Base-by-base conservation (phyloP, 2,329 filamentous ascomycete genomes). In the Lojkania enalia region DNA sequence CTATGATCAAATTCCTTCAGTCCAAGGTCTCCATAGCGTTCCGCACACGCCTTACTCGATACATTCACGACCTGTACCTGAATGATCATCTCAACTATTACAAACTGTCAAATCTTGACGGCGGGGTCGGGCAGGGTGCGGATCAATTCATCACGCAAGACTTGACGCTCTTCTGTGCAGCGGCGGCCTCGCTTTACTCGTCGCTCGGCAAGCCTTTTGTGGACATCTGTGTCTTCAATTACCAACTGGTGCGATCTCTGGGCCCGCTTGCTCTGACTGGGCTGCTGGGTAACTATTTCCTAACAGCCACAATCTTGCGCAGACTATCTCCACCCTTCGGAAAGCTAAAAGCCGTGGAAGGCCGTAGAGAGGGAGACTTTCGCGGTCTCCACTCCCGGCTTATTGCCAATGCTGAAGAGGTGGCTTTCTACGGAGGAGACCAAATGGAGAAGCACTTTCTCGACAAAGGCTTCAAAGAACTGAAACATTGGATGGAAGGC, bases 121-220 rank as follows among this genome's bases (percentile, higher is more conserved):
- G 94, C 9, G 92, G 92, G 1, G 84, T 97, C 29, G 92, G 90
- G 1, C 88, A 95, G 64, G 87, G 89, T 12, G 90, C 91, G 7
- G 94, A 99, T 63, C 94, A 99, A 63, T 97, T 91, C 71, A 97
- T 99, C 63, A 97, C 94, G 0, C 92, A 97, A 66, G 94, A 99
- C 68, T 77, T 99, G 21, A 97, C 94, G 0, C 78, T 96, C 1
- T 99, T 99, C 74, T 99, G 95, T 66, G 88, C 89, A 9, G 86
- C 91, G 3, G 92, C 94, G 1, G 91, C 94, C 13, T 89, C 90
- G 16, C 75, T 99, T 4, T 99, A 97, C 73, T 97, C 94, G 1
- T 96, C 91, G 0, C 78, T 99, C 2, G 94, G 94, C n/a, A 99
- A 99, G 69, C 94, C 94, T 0, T 84, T 96, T 54, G 89, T 99